Percentiles rank a stretch among this genome's conserved stretches.
Evolutionary conservation across 306 rosid genomes (phyloP).

Genomic region (Acacia acuminata): DNA sequence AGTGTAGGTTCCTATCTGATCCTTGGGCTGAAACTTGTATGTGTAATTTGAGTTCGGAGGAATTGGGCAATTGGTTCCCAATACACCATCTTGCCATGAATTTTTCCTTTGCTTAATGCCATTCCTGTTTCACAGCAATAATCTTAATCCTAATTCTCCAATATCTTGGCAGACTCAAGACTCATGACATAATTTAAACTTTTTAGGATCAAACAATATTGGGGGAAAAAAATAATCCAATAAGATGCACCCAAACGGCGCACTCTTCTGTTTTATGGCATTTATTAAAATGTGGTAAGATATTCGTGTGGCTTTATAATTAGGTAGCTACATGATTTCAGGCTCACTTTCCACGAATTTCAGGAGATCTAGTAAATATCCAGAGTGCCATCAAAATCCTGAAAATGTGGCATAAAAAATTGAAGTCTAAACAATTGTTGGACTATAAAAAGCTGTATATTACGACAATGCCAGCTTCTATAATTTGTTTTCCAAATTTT

Average conservation of each 20-base stretch:
- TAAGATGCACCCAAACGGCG: background rate
- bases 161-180: background rate
- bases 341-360: background rate
- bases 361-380: background rate
- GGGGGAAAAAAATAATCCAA: background rate
- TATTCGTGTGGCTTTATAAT: background rate
- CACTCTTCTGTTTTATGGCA: too few species aligned
- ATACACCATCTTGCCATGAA: slow-evolving; percentile 99
- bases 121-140: slow-evolving; percentile 58
- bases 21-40: slow-evolving; percentile 87
- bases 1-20: slow-evolving; percentile 85
- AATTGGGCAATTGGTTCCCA: slow-evolving; percentile 92
- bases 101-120: slow-evolving; percentile 97
- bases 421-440: background rate
- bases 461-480: slow-evolving; percentile 4
- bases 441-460: background rate
- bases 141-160: slow-evolving; percentile 21
- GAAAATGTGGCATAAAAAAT: background rate
- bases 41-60: slow-evolving; percentile 88
- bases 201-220: background rate
- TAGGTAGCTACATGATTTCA: background rate
- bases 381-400: background rate
- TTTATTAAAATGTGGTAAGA: background rate
- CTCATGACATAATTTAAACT: background rate
- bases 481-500: background rate